Evolutionary conservation across 495 filamentous ascomycete species (phyloP), one percentile per base, ranked within the genome.

Genomic region (Tuber brumale): DNA sequence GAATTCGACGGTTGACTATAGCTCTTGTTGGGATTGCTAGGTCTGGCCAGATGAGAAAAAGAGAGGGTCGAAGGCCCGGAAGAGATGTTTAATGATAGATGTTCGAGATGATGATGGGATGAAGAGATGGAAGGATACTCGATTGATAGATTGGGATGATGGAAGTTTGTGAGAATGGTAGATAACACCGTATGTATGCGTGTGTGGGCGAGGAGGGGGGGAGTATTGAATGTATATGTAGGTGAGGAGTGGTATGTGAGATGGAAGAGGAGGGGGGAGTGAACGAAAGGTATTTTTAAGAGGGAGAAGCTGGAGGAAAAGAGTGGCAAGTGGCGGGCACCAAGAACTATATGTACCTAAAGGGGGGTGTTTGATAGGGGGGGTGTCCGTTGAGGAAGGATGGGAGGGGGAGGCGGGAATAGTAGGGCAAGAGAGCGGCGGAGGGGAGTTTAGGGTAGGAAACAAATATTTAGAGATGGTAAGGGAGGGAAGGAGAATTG

Each of bases 311-410:
- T 69, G 72, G 75, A 79, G 79, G 70, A 80, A 80, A 79, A 76
- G 78, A 75, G 73, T 76, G 76, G 78, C 70, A 80, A 76, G 57
- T 79, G 77, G 71, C 66, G 73, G 78, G 61, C 76, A 80, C 42
- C 61, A 79, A 80, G 78, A 80, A 75, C 78, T 80, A 80, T 80
- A 80, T 80, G 78, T 80, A 80, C 72, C 70, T 75, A 72, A 72
- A 48, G 51, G 77, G 41, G 48, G 46, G 21, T n/a, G 51, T 61
- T 61, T 61, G 51, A 31, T 61, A 31, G 51, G 51, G 46, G 51
- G 51, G n/a, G n/a, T 51, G 48, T n/a, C 48, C 51, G n/a, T n/a
- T 61, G 71, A 61, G n/a, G 75, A n/a, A 76, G 70, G 70, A 27
- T 31, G 57, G 61, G 73, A 70, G 69, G 74, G 69, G 69, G 66